Evolutionary conservation across 768 basidiomycete species (phyloP), one percentile per base, ranked within the genome.

Genomic region (Pleurotus tuber-regium): DNA sequence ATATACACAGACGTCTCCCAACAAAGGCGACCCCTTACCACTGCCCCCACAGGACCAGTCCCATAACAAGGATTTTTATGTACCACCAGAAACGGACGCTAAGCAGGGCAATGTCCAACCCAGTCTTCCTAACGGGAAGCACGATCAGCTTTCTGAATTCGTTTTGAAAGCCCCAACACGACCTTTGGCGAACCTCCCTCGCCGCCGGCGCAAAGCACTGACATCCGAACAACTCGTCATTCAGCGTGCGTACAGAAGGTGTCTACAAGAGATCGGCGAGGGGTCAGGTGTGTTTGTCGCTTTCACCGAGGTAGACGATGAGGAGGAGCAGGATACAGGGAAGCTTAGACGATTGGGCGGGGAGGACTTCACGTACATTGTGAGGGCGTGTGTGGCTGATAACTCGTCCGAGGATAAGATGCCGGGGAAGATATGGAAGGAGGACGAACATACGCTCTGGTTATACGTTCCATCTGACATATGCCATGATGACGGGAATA

Each of bases 271-370:
- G 31, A 25, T 48, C 12, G 46, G 46, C 7, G 46, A 48, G 10
- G 46, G 31, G 11, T 48, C 46, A 3, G 46, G 46, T 6, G 46
- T 48, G 30, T 48, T 48, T 35, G 46, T 48, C 9, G 46, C 46
- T n/a, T 48, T 48, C 31, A 48, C 46, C 11, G 46, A 48, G 18
- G 46, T 48, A 8, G 46, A 48, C 18, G 46, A 48, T 10, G 46
- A 48, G 21, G 46, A 48, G n/a, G 46, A 48, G 18, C 46, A 48
- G 21, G 46, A 19, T 24, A 48, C 46, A 31, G n/a, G 31, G 46
- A 48, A 35, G 4, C 46, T 48, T 10, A 12, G 46, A 21, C 7
- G n/a, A 21, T 14, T 48, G 31, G 46, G 46, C 31, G 46, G 46
- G 16, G 46, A 48, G 31, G 46, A 48, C 6, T 36, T 48, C 8